A percentile compares a stretch with the other conserved stretches of the same genome.
These are phyloP conservation scores for Sanghuangporus baumii DNA, from an alignment of 1,284 basidiomycete genomes.

Conservation along the genomic window DNA sequence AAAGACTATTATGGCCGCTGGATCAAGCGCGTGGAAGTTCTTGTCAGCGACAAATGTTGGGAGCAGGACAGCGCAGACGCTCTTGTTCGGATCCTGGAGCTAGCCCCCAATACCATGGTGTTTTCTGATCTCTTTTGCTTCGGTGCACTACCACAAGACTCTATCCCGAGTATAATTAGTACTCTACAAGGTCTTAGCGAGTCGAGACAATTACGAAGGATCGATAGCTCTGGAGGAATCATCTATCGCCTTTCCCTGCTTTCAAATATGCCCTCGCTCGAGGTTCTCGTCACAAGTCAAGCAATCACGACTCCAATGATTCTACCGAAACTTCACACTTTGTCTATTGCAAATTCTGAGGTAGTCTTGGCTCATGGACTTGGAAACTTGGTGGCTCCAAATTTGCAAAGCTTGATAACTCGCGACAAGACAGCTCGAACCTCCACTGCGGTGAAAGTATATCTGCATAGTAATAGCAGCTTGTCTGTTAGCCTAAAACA, in stretches of 20 bases:
- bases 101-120: slow-evolving; percentile 8
- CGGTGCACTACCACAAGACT: not conserved
- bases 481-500: not conserved
- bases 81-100: slow-evolving; percentile 1
- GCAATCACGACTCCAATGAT: not conserved
- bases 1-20: slow-evolving; percentile 7
- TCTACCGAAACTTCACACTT: slow-evolving; percentile 5
- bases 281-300: slow-evolving; percentile 10
- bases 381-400: not conserved
- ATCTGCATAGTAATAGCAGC: not conserved
- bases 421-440: not conserved
- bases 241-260: not conserved
- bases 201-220: slow-evolving; percentile 3
- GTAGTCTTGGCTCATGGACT: not conserved
- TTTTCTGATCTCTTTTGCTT: slow-evolving; percentile 15
- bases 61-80: slow-evolving; percentile 7
- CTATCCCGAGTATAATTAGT: not conserved
- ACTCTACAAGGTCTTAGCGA: slow-evolving; percentile 3
- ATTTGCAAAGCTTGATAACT: slow-evolving; percentile 7
- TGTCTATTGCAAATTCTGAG: not conserved
- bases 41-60: slow-evolving; percentile 8
- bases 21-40: slow-evolving; percentile 14
- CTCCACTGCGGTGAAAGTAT: not conserved
- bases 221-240: slow-evolving; percentile 8
- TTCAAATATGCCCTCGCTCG: slow-evolving; percentile 5